These are phyloP conservation scores for Strombidium stylifer DNA, from an alignment of 73 alveolate genomes.

Conservation along the genomic window DNA sequence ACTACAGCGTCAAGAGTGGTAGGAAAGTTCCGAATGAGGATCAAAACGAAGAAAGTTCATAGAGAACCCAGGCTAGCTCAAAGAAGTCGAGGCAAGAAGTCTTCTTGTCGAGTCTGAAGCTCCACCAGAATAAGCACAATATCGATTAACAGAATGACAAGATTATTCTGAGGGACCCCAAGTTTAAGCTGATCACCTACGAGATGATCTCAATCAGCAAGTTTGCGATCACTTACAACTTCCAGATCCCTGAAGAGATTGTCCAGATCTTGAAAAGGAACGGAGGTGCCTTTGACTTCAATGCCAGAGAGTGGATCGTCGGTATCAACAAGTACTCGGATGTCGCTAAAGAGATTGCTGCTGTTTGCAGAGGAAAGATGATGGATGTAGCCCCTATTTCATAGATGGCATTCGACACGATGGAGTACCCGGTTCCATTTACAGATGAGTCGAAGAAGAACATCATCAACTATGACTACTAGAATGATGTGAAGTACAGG, in stretches of 20 bases:
- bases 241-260: conserved; percentile 18
- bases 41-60: too few species aligned
- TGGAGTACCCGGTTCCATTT: conserved; percentile 41
- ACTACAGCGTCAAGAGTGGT: too few species aligned
- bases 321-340: conserved; percentile 28
- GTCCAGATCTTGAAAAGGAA: conserved; percentile 13
- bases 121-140: too few species aligned
- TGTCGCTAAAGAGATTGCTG: conserved; percentile 34
- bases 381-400: conserved; percentile 41
- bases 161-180: conserved; percentile 19
- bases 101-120: too few species aligned
- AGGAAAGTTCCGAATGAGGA: too few species aligned
- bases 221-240: conserved; percentile 30
- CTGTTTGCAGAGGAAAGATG: conserved; percentile 13
- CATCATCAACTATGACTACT: conserved; percentile 37
- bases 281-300: conserved; percentile 4
- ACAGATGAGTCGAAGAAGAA: conserved; percentile 18
- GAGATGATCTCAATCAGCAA: conserved; percentile 33
- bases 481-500: conserved; percentile 1
- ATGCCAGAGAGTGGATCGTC: conserved; percentile 27
- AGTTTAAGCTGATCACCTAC: conserved; percentile 19
- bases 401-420: conserved; percentile 36
- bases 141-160: conserved; percentile 12
- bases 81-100: too few species aligned
- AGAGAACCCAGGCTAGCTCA: too few species aligned